Conservation (phyloP, 73 alveolate species). For the Durusdinium trenchii region DNA sequence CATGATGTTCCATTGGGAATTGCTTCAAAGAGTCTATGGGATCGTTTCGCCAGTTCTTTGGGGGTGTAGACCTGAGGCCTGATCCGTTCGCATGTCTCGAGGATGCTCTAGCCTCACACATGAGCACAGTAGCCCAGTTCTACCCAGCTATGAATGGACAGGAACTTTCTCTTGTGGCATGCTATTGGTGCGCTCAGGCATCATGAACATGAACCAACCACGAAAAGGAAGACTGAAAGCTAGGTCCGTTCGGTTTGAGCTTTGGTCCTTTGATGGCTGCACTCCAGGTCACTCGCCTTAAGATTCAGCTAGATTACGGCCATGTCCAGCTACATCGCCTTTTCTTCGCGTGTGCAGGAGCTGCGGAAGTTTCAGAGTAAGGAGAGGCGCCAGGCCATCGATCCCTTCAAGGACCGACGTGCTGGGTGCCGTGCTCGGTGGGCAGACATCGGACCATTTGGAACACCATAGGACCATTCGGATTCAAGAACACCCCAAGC, state of each 20-base stretch:
- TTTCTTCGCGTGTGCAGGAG: slow-evolving; percentile 28
- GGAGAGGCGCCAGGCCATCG: slow-evolving; percentile 55
- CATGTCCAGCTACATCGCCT: not conserved
- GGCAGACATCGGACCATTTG: not conserved
- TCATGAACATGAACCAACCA: not conserved
- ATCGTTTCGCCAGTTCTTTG: no score
- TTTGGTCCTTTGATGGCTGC: not conserved
- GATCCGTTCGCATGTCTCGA: no score
- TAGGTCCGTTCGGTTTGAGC: not conserved
- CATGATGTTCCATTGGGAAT: no score
- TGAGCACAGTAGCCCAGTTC: no score
- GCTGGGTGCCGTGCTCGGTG: not conserved
- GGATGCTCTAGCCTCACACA: no score
- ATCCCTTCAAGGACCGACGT: slow-evolving; percentile 65
- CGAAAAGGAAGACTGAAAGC: not conserved
- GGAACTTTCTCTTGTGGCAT: not conserved
- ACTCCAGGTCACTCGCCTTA: not conserved
- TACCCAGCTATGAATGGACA: no score
- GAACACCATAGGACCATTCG: not conserved
- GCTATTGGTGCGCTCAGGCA: not conserved
- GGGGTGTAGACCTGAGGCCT: no score
- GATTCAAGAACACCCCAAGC: not conserved
- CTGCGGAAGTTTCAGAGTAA: slow-evolving; percentile 61
- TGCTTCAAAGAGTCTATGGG: no score
- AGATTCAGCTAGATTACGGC: not conserved